Evolutionary conservation across 345 rosid genomes (phyloP).

Genomic region (Populus tremula): DNA sequence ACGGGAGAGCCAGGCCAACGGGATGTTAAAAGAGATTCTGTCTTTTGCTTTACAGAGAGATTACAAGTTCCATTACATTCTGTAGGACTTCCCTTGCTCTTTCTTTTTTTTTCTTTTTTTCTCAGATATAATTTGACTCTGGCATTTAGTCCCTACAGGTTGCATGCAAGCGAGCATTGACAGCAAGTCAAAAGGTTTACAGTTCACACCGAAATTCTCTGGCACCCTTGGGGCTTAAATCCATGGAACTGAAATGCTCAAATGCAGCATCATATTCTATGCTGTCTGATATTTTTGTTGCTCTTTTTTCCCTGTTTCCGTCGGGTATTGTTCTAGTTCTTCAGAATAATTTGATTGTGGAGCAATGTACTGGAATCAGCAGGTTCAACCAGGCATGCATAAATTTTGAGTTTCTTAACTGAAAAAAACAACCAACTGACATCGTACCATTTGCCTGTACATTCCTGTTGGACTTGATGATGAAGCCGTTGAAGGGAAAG

Average conservation of each 20-base stretch:
- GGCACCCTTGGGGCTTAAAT: no score
- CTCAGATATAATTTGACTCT: not conserved
- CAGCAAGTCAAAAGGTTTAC: no score
- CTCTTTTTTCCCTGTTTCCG: no score
- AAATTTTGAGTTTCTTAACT: not conserved
- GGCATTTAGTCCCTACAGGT: not conserved
- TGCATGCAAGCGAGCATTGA: no score
- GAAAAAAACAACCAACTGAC: not conserved
- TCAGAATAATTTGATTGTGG: no score
- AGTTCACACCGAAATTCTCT: no score
- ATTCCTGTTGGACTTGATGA: not conserved
- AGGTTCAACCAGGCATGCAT: no score
- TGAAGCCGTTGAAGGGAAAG: not conserved
- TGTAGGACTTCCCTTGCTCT: not conserved
- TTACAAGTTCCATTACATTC: not conserved
- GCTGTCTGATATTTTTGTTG: no score
- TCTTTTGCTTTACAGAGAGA: not conserved
- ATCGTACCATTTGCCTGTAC: not conserved
- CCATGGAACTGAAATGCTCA: no score
- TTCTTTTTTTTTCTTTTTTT: fast-evolving
- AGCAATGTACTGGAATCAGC: no score
- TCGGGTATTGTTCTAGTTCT: no score
- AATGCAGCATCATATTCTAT: no score
- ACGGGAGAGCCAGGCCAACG: not conserved
- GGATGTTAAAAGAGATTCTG: not conserved